Conservation (phyloP, 352 stramenopile species). For the Phytophthora cryptogea region DNA sequence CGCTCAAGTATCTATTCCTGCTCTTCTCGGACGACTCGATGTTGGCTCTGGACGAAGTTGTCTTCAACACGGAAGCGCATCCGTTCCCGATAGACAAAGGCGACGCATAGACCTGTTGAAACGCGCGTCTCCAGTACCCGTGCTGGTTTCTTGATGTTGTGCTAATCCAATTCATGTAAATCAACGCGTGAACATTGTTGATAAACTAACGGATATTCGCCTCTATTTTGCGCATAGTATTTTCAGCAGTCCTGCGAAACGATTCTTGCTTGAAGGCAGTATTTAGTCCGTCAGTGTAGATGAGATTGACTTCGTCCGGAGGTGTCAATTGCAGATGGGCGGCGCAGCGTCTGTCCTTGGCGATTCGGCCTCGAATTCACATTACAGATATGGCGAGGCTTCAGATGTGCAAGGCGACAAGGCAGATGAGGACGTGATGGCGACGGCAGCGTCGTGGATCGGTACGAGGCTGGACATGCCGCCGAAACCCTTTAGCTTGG, state of each 20-base stretch:
- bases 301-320: conserved; percentile 17
- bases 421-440: background rate
- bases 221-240: conserved; percentile 26
- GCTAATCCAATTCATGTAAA: conserved; percentile 10
- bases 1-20: conserved; percentile 95
- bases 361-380: conserved; percentile 15
- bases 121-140: conserved; percentile 15
- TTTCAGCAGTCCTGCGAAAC: conserved; percentile 16
- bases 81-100: conserved; percentile 62
- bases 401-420: conserved; percentile 12
- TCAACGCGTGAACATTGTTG: conserved; percentile 17
- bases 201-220: conserved; percentile 6
- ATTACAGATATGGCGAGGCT: conserved; percentile 28
- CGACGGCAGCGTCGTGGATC: conserved; percentile 37
- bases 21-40: conserved; percentile 88
- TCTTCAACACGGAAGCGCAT: conserved; percentile 92
- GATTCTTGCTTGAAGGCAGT: conserved; percentile 11
- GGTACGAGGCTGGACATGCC: conserved; percentile 58
- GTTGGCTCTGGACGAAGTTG: conserved; percentile 78
- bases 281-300: conserved; percentile 19
- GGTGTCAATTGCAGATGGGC: conserved; percentile 22
- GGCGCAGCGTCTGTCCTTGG: conserved; percentile 28
- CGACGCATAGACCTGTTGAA: conserved; percentile 23
- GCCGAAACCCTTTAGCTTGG: conserved; percentile 55
- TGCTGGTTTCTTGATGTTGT: conserved; percentile 17